Base-by-base conservation (phyloP, 257 asterid species). In the Eustoma russellianum region DNA sequence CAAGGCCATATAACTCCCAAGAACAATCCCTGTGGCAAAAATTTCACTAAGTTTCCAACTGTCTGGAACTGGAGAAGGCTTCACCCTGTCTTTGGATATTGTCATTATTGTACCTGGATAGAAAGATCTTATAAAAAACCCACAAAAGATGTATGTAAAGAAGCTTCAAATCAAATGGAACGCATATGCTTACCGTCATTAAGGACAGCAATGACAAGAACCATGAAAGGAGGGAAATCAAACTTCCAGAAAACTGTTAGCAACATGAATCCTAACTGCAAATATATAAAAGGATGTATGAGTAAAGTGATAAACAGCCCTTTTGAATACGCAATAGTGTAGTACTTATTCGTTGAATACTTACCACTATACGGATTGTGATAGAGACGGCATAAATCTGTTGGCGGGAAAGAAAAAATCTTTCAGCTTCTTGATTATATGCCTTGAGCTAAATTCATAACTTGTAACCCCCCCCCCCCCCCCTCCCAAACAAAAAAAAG, bases 1-100 rank as follows among this genome's bases (percentile, higher is more conserved):
- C 66, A 73, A 15, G 15, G 75, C 79, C 66, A 68, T 52, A 64
- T 73, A 73, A 52, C 61, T 48, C 7, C 79, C 72, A 15, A 73
- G 75, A 49, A 66, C 66, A 53, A 68, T 46, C 14, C 72, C 72
- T 16, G 79, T 73, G 40, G 72, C 60, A 41, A 73, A 73, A 53
- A 73, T 73, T 64, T 73, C 79, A 68, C 60, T 64, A 17, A 73
- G 72, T 41, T 73, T 73, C 75, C 75, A 73, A 60, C 79, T 73
- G 63, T 73, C 75, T 51, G 79, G 75, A 51, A 68, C 17, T 48
- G 75, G 79, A 10, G 79, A 73, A 41, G 75, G 79, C 30, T 65
- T 73, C 46, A 73, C 72, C 64, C 71, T 73, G 46, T 73, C 79
- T 63, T 73, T 73, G 9, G 75, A 73, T 18, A 68, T 68, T 10